Evolutionary conservation across 768 basidiomycete genomes (phyloP).

Genomic region (Suillus occidentalis): DNA sequence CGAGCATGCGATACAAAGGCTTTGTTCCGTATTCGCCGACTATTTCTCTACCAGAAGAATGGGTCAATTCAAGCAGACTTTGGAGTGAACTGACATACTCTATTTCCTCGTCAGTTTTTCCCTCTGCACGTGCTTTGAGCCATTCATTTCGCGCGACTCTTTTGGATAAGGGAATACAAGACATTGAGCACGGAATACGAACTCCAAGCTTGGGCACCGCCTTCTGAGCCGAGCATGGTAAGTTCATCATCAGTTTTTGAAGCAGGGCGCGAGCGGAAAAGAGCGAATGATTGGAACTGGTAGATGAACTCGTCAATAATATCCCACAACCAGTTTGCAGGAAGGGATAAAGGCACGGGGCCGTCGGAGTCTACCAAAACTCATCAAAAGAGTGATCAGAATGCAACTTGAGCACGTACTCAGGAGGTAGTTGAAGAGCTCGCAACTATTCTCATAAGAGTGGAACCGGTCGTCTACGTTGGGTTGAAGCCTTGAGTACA

Average conservation of each 20-base stretch:
- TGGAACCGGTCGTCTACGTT: constrained; percentile 98
- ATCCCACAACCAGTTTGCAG: constrained; percentile 98
- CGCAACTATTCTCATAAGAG: constrained; percentile 97
- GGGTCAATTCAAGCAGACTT: neutral
- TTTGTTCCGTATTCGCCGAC: constrained; percentile 90
- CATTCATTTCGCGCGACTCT: constrained; percentile 95
- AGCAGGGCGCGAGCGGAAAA: constrained; percentile 85
- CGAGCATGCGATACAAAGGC: constrained; percentile 91
- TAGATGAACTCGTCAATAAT: constrained; percentile 98
- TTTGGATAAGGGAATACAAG: constrained; percentile 97
- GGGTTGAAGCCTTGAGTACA: constrained; percentile 92
- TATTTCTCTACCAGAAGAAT: constrained; percentile 56
- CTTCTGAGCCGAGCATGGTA: constrained; percentile 73
- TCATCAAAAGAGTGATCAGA: constrained; percentile 4
- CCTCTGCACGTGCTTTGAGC: constrained; percentile 76
- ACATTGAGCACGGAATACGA: constrained; percentile 99
- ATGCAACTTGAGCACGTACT: constrained; percentile 49
- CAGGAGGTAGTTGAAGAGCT: constrained; percentile 95
- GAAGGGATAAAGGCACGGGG: constrained; percentile 89
- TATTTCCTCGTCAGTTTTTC: constrained; percentile 80
- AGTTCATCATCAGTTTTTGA: constrained; percentile 90
- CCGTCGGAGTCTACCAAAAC: constrained; percentile 77
- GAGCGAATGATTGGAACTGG: constrained; percentile 95
- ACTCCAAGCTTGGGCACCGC: constrained; percentile 86
- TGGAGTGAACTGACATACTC: constrained; percentile 51